These are phyloP conservation scores for Hirschfeldia incana DNA, from an alignment of 345 rosid genomes.

Conservation along the genomic window DNA sequence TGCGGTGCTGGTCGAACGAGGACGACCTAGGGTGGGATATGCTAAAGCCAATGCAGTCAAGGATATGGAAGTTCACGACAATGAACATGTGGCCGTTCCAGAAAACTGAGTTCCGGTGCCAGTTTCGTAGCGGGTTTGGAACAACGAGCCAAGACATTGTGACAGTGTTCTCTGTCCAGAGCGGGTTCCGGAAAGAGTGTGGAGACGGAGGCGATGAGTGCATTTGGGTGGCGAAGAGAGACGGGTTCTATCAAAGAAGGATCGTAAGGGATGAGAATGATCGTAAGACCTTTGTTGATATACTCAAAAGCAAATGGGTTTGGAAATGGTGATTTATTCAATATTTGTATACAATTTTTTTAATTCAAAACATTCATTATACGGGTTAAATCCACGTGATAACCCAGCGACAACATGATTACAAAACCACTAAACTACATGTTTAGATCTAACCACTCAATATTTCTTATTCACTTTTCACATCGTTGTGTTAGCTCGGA, in stretches of 20 bases:
- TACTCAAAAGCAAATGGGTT: constrained; percentile 36
- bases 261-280: background rate
- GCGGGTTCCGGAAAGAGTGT: constrained; percentile 9
- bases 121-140: constrained; percentile 34
- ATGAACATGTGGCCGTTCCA: constrained; percentile 40
- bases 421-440: background rate
- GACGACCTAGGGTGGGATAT: constrained; percentile 34
- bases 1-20: constrained; percentile 36
- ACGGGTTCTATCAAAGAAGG: constrained; percentile 27
- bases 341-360: background rate
- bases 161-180: constrained; percentile 25
- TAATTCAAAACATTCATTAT: background rate
- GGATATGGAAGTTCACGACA: constrained; percentile 32
- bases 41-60: constrained; percentile 2
- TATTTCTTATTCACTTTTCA: background rate
- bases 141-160: constrained; percentile 26
- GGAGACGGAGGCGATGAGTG: constrained; percentile 26
- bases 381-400: background rate
- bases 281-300: constrained; percentile 8
- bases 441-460: background rate
- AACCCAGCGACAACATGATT: background rate
- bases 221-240: constrained; percentile 35
- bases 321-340: constrained; percentile 33
- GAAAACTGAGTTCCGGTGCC: constrained; percentile 31
- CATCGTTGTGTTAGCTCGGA: too few species aligned